Percentiles rank a stretch among this genome's conserved stretches.
phyloP scores from a whole-genome alignment of 257 asterid species.

The Voacanga thouarsii region DNA sequence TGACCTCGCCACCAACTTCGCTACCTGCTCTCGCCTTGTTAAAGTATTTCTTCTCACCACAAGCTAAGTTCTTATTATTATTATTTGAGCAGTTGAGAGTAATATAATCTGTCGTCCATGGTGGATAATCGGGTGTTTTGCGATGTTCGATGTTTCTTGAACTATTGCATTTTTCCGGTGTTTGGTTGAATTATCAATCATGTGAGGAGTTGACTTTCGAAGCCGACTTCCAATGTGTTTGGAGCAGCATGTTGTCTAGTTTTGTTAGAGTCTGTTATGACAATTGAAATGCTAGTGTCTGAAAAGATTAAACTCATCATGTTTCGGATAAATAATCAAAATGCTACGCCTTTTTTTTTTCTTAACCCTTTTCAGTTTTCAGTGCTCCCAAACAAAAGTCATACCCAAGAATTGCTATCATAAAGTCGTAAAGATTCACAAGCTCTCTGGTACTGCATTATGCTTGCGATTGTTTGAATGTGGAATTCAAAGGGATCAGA shows the following conservation, averaged over 20 bases:
- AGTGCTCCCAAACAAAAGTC: not conserved
- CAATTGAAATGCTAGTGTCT: not conserved
- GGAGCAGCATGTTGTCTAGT: not conserved
- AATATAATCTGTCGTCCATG: not conserved
- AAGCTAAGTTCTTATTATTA: not conserved
- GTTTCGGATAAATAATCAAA: not conserved
- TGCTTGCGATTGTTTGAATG: not conserved
- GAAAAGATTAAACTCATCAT: not conserved
- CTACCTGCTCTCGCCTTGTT: conserved; percentile 82
- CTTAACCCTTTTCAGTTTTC: not conserved
- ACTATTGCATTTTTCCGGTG: not conserved
- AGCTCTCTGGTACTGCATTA: not conserved
- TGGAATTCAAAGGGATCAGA: not conserved
- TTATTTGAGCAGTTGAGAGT: not conserved
- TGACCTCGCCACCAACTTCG: conserved; percentile 63
- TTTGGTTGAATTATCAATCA: not conserved
- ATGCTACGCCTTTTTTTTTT: not conserved
- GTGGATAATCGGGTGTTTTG: not conserved
- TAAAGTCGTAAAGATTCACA: not conserved
- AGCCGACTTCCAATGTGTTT: not conserved
- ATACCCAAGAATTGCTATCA: not conserved
- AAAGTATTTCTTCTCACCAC: conserved; percentile 26
- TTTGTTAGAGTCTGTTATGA: not conserved
- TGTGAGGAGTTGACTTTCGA: not conserved
- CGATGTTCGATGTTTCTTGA: not conserved